phyloP scores from a whole-genome alignment of 2,329 filamentous ascomycete genomes.

The Cladosporium phlei region DNA sequence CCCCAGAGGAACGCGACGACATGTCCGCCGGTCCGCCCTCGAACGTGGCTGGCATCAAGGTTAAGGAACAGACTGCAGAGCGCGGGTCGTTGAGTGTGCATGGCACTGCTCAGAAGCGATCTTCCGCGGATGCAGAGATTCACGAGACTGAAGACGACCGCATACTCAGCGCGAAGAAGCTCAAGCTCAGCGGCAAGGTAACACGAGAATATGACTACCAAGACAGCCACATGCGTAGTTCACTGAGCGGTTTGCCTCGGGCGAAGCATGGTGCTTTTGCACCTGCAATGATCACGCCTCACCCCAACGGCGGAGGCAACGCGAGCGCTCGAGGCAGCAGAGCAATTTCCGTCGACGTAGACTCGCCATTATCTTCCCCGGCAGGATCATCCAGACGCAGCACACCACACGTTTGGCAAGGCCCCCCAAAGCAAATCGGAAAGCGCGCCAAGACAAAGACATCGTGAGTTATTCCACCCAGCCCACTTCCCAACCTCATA shows the following conservation, averaged over 20 bases:
- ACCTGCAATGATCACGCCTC: conserved; percentile 21
- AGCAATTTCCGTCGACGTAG: conserved; percentile 24
- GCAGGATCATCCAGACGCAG: conserved; percentile 25
- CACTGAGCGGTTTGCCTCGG: background rate
- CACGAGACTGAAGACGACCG: conserved; percentile 25
- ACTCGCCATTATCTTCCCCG: conserved; percentile 32
- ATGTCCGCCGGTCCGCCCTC: conserved; percentile 11
- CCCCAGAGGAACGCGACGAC: conserved; percentile 15
- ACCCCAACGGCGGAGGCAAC: conserved; percentile 21
- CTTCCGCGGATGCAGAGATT: conserved; percentile 32
- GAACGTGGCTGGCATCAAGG: conserved; percentile 20
- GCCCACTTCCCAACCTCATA: conserved; percentile 11
- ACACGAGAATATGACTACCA: conserved; percentile 26
- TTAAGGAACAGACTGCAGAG: conserved; percentile 26
- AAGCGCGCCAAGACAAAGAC: conserved; percentile 37
- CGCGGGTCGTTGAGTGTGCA: conserved; percentile 21
- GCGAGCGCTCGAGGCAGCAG: conserved; percentile 22
- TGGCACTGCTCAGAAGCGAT: conserved; percentile 28
- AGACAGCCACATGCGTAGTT: conserved; percentile 30
- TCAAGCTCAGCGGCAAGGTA: conserved; percentile 27
- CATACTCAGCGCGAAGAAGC: conserved; percentile 30
- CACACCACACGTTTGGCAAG: conserved; percentile 26
- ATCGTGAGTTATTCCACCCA: conserved; percentile 31
- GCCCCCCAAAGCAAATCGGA: conserved; percentile 22
- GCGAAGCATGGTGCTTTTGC: conserved; percentile 19